These are phyloP conservation scores for Hippophae rhamnoides DNA, from an alignment of 306 rosid genomes.

Conservation along the genomic window DNA sequence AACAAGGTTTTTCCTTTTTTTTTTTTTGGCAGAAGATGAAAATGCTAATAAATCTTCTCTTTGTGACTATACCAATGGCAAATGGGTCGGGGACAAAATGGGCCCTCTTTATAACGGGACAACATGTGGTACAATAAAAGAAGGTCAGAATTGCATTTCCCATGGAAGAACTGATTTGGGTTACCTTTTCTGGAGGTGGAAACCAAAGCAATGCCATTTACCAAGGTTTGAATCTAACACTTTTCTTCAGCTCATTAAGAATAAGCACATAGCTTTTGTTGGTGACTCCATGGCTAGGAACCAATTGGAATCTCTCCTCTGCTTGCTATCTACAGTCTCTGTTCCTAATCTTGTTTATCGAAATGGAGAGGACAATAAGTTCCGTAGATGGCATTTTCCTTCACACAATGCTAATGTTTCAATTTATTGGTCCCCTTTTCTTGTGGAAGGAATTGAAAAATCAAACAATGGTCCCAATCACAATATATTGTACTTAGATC, in stretches of 20 bases:
- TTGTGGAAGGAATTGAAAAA: conserved; percentile 69
- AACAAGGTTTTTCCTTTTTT: not conserved
- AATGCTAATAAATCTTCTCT: conserved; percentile 17
- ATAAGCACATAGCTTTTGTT: conserved; percentile 73
- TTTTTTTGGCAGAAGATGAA: conserved; percentile 38
- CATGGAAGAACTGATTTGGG: conserved; percentile 67
- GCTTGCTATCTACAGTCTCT: conserved; percentile 54
- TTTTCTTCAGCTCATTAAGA: conserved; percentile 42
- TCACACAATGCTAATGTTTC: conserved; percentile 54
- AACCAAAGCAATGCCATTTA: conserved; percentile 51
- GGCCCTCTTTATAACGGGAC: conserved; percentile 84
- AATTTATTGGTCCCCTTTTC: conserved; percentile 84
- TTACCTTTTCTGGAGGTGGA: conserved; percentile 78
- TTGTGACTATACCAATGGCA: conserved; percentile 66
- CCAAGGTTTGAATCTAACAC: conserved; percentile 70
- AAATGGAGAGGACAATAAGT: conserved; percentile 51
- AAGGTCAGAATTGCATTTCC: conserved; percentile 63
- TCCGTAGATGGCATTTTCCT: conserved; percentile 57
- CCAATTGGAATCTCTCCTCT: conserved; percentile 89
- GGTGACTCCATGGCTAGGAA: conserved; percentile 98
- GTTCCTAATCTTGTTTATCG: conserved; percentile 46
- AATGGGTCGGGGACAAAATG: conserved; percentile 50
- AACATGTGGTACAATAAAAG: conserved; percentile 65
- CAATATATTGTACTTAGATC: conserved; percentile 55
- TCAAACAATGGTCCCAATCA: conserved; percentile 37